Base-by-base conservation (phyloP, 192 early-diverging fungal species). In the Coemansia sp. region DNA sequence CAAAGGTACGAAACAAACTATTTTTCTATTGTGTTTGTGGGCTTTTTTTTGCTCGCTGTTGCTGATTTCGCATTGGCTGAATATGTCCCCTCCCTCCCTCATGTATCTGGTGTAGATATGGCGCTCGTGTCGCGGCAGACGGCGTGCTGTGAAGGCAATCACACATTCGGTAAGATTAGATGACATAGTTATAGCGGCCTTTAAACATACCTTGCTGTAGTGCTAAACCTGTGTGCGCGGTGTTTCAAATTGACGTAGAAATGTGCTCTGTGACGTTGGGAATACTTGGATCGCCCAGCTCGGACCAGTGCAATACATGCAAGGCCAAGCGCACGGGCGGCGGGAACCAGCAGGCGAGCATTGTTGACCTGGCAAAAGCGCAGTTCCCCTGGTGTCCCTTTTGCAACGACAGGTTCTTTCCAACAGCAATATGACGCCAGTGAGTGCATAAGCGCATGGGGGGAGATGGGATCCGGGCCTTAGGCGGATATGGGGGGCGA, bases 191-290 rank as follows among this genome's bases (percentile, higher is more conserved):
- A 1, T 22, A 20, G 5, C 18, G 7, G 5, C 36, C 18, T 62
- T 16, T 8, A 0, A 50, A 34, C n/a, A 13, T 33, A 36, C 34
- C 2, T 33, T 24, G 43, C 11, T 41, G 13, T 18, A 15, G 41
- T 65, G 57, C 64, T 55, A 46, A 57, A 31, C 20, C 49, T n/a
- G 15, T 20, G 60, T 29, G 52, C 12, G 61, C 61, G 61, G 61
- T 40, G 61, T 24, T 62, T 38, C 38, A 62, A 62, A 62, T 36
- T 20, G 38, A 4, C 53, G 64, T 78, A 83, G 81, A 78, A 58
- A 44, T 79, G 47, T 83, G 76, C 64, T 73, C 76, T 3, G 76
- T 75, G 71, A 78, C 80, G 22, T 50, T 83, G 22, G 66, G 20
- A 29, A 47, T 78, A 15, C 63, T 83, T 20, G 58, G 55, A 20